A percentile compares a stretch with the other conserved stretches of the same genome.
These are phyloP conservation scores for Ceratocystis huliohia DNA, from an alignment of 2,329 filamentous ascomycete genomes.

Conservation along the genomic window DNA sequence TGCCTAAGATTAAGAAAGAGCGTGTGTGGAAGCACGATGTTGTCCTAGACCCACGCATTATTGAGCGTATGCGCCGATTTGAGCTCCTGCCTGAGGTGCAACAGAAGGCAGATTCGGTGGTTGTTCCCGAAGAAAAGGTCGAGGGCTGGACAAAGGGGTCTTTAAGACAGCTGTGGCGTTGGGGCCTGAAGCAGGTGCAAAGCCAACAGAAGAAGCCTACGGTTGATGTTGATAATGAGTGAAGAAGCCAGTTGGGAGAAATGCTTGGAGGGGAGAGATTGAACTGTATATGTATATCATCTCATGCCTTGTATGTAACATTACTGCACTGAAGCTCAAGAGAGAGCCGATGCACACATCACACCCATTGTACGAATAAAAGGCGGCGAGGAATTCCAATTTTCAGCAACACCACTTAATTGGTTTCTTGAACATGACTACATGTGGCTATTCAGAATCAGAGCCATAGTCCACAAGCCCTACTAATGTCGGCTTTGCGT, in stretches of 20 bases:
- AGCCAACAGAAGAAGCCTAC: conserved; percentile 32
- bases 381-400: neutral
- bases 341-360: neutral
- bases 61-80: conserved; percentile 68
- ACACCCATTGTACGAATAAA: conserved; percentile 8
- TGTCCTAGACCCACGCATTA: conserved; percentile 63
- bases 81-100: conserved; percentile 58
- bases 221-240: conserved; percentile 30
- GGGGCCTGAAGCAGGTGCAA: conserved; percentile 34
- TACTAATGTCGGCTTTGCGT: conserved; percentile 23
- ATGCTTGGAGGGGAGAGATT: neutral
- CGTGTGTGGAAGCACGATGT: conserved; percentile 65
- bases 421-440: neutral
- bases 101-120: conserved; percentile 48
- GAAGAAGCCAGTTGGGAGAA: conserved; percentile 18
- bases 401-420: neutral
- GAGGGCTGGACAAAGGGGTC: conserved; percentile 56
- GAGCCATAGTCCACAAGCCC: conserved; percentile 46
- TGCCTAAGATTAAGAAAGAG: conserved; percentile 38
- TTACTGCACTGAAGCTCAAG: neutral
- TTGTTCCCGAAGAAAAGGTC: conserved; percentile 53
- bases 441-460: conserved; percentile 24
- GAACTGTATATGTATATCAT: conserved; percentile 8
- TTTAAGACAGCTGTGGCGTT: conserved; percentile 41
- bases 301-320: conserved; percentile 20